Evolutionary conservation across 2,329 filamentous ascomycete species (phyloP).

Genomic region (Penicillium decumbens): DNA sequence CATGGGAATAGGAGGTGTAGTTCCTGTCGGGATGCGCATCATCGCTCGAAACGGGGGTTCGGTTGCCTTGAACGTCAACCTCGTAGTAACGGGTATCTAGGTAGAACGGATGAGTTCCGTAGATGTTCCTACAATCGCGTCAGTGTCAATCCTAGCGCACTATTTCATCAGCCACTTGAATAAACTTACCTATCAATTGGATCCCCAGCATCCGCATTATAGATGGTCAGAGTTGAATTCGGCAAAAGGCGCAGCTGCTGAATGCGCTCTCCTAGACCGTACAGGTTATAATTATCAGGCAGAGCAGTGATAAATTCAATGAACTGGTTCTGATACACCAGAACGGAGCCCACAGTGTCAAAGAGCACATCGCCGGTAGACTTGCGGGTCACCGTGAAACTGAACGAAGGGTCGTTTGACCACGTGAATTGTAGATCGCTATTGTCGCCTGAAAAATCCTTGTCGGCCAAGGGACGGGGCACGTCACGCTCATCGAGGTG

Average conservation of each 20-base stretch:
- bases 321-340: conserved; percentile 74
- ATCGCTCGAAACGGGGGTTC: conserved; percentile 52
- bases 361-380: conserved; percentile 65
- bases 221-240: conserved; percentile 66
- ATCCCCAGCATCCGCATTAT: conserved; percentile 63
- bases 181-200: conserved; percentile 41
- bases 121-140: conserved; percentile 54
- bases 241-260: conserved; percentile 67
- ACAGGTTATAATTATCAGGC: conserved; percentile 68
- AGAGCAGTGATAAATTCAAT: conserved; percentile 65
- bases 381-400: conserved; percentile 52
- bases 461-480: conserved; percentile 50
- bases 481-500: conserved; percentile 61
- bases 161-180: neutral
- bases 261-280: conserved; percentile 70
- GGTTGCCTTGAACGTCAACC: conserved; percentile 46
- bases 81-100: conserved; percentile 73
- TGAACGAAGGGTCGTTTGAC: conserved; percentile 56
- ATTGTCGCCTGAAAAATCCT: conserved; percentile 27
- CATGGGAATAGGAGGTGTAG: conserved; percentile 67
- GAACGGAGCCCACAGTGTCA: conserved; percentile 57
- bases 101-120: conserved; percentile 74
- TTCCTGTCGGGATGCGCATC: conserved; percentile 50
- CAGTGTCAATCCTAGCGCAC: neutral
- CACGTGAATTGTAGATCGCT: conserved; percentile 51